Conservation (phyloP, 495 filamentous ascomycete genomes). For the Lasiosphaeria miniovina region DNA sequence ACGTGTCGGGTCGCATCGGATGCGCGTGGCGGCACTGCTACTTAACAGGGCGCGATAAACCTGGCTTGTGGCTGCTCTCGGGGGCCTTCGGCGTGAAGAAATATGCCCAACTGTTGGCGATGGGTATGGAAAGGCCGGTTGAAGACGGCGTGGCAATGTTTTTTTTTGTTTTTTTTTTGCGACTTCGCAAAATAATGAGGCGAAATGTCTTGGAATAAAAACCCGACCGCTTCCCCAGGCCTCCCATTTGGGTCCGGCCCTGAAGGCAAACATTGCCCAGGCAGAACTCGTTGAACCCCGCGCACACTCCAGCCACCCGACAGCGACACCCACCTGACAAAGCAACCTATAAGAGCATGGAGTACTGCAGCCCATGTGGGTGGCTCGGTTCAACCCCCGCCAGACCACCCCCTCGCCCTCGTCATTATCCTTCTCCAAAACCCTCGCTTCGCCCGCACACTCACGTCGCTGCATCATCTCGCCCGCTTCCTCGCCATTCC, state of each 20-base stretch:
- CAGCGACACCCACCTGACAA: not conserved
- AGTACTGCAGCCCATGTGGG: not conserved
- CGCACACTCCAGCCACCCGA: not conserved
- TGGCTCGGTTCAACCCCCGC: not conserved
- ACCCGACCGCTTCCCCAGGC: slow-evolving; percentile 1
- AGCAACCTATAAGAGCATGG: slow-evolving; percentile 1
- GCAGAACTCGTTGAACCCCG: not conserved
- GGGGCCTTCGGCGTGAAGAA: not conserved
- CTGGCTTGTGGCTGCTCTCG: not conserved
- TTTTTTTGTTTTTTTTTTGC: not conserved
- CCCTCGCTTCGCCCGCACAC: not conserved
- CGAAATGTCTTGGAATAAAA: slow-evolving; percentile 1
- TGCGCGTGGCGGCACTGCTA: not conserved
- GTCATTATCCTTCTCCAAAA: not conserved
- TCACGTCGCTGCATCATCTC: not conserved
- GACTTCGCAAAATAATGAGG: not conserved
- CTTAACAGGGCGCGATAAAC: not conserved
- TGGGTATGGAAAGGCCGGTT: not conserved
- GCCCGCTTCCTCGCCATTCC: not conserved
- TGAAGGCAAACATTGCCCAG: not conserved
- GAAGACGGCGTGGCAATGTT: not conserved
- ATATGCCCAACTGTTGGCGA: not conserved
- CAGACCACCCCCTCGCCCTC: not conserved
- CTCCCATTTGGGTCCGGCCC: not conserved
- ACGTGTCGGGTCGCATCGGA: not conserved